Percentiles rank a stretch among this genome's conserved stretches.
Conservation (phyloP, 169 alveolate species). For the Plasmodium blacklocki region DNA sequence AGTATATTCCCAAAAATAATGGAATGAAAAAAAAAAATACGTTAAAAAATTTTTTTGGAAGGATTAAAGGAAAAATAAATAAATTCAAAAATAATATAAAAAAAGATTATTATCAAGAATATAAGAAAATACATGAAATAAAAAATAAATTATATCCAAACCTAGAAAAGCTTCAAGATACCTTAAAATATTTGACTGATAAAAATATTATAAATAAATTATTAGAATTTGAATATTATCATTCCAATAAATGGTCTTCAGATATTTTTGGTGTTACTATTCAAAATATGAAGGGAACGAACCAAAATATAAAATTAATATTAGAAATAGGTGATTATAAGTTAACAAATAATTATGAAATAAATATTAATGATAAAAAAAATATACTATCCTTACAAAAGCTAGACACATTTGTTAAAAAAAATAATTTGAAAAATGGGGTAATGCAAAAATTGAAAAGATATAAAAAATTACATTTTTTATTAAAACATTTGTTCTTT, state of each 20-base stretch:
- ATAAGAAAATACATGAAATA: conserved; percentile 9
- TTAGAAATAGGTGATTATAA: conserved; percentile 57
- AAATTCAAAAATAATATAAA: conserved; percentile 5
- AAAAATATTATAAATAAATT: conserved; percentile 59
- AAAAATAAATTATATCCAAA: neutral
- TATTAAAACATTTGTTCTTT: conserved; percentile 18
- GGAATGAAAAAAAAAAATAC: neutral
- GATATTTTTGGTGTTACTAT: conserved; percentile 51
- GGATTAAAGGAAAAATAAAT: conserved; percentile 17
- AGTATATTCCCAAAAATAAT: neutral
- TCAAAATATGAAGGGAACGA: conserved; percentile 57
- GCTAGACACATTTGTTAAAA: conserved; percentile 47
- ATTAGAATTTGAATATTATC: conserved; percentile 74
- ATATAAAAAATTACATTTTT: conserved; percentile 17
- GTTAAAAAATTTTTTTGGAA: conserved; percentile 8
- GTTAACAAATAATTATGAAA: conserved; percentile 37
- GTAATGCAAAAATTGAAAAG: conserved; percentile 31
- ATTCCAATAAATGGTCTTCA: conserved; percentile 60
- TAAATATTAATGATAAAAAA: conserved; percentile 5
- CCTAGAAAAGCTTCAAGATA: conserved; percentile 27
- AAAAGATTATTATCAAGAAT: neutral
- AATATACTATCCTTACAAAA: conserved; percentile 44
- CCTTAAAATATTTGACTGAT: conserved; percentile 41
- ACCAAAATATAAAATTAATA: conserved; percentile 41
- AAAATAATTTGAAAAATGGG: conserved; percentile 24